Base-by-base conservation (phyloP, 2,329 filamentous ascomycete species). In the Exophiala mesophila region DNA sequence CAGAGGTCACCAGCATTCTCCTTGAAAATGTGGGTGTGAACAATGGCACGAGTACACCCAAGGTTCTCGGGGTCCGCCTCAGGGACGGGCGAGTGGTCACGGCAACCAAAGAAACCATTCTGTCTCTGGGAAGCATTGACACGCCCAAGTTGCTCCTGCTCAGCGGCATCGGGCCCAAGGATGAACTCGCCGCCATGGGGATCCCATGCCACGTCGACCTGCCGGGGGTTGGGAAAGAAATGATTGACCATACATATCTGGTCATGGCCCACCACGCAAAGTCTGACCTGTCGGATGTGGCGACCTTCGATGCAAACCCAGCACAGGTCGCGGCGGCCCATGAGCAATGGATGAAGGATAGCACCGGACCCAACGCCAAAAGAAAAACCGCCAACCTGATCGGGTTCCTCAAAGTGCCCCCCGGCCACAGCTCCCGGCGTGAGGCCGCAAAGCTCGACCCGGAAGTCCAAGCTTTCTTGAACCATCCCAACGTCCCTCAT, bases 371-470 rank as follows among this genome's bases (percentile, higher is more conserved):
- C 1, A 63, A 64, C 57, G 48, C 60, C 3, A 48, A 54, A 23
- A 53, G 61, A 26, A 45, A 55, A 9, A 60, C 58, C 35, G 51
- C 60, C 34, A 5, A 59, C 1, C 54, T 49, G 1, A 54, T 57
- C 23, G 68, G 65, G 5, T 72, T 61, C 58, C 63, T 70, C 52
- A 68, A 70, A 54, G 62, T 67, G 0, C 61, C 67, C 4, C 51
- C 54, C 1, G 53, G 76, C 2, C 4, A 32, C 13, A 52, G 60
- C 1, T 36, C 56, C 0, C 67, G 64, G 0, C 50, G 64, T 0
- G 73, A 81, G 53, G 78, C 77, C 54, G 57, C 69, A 28, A 66
- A 59, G 1, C 63, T 82, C 0, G 69, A 74, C 0, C 38, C 49
- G 0, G 41, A 61, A 0, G 62, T 67, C 7, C 67, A 73, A 49